Percentiles rank a stretch among this genome's conserved stretches.
Evolutionary conservation across 2,329 filamentous ascomycete genomes (phyloP).

Genomic region (Gliomastix tumulicola): DNA sequence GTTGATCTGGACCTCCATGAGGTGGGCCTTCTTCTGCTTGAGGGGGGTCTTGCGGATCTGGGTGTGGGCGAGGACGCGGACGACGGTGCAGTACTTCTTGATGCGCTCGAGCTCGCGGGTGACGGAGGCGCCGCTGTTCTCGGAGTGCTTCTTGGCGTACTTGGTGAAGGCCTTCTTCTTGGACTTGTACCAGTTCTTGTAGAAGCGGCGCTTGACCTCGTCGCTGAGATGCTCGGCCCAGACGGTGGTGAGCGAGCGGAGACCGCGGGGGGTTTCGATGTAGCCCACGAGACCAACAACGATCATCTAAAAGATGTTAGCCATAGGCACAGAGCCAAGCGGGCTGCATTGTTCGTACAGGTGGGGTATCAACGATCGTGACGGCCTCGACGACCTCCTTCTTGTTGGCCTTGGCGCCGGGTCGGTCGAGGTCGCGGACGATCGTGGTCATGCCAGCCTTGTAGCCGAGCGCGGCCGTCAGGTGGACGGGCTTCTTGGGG

Average conservation of each 20-base stretch:
- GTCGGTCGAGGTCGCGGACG: conserved; percentile 97
- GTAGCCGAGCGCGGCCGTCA: conserved; percentile 97
- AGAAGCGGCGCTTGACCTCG: conserved; percentile 99
- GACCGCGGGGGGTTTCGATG: conserved; percentile 99
- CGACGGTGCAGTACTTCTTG: conserved; percentile 99
- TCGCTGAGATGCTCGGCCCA: conserved; percentile 99
- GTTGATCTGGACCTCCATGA: conserved; percentile 99
- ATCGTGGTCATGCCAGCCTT: conserved; percentile 99
- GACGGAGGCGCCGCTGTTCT: conserved; percentile 83
- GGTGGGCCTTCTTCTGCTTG: conserved; percentile 99
- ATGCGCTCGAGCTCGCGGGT: conserved; percentile 98
- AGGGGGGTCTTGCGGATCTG: conserved; percentile 98
- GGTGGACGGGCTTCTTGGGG: conserved; percentile 98
- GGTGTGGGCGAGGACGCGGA: conserved; percentile 98
- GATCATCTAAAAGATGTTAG: conserved; percentile 85
- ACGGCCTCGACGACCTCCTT: conserved; percentile 91
- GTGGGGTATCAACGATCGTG: conserved; percentile 85
- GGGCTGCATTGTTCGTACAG: conserved; percentile 85
- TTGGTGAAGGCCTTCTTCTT: conserved; percentile 99
- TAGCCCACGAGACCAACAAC: conserved; percentile 99
- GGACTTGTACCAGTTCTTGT: conserved; percentile 99
- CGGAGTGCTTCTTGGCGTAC: conserved; percentile 99
- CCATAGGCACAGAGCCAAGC: conserved; percentile 69
- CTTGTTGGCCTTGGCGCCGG: conserved; percentile 99
- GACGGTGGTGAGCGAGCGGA: conserved; percentile 98